A percentile compares a stretch with the other conserved stretches of the same genome.
Evolutionary conservation across 1,139 yeast species (phyloP).

Genomic region (Blastobotrys petasosporus): DNA sequence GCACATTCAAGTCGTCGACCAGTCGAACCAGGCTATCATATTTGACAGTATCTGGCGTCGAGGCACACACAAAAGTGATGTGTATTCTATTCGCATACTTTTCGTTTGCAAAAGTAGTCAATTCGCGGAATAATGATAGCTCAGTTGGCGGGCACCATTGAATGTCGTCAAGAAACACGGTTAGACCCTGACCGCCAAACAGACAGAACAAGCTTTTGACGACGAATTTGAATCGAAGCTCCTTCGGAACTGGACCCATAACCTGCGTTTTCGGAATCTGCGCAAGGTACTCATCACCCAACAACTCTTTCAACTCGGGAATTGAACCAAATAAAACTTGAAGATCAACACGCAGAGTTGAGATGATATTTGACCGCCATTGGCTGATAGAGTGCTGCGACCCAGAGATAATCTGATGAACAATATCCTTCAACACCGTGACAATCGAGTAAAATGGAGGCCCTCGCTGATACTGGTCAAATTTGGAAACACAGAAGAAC

Average conservation of each 20-base stretch:
- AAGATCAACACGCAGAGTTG: conserved; percentile 42
- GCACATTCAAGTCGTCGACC: conserved; percentile 26
- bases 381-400: conserved; percentile 36
- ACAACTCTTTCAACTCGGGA: conserved; percentile 43
- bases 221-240: conserved; percentile 41
- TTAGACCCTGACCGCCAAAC: conserved; percentile 42
- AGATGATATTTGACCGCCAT: conserved; percentile 43
- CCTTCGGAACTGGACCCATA: conserved; percentile 33
- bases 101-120: conserved; percentile 26
- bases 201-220: conserved; percentile 42
- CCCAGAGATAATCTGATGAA: conserved; percentile 42
- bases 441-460: conserved; percentile 33
- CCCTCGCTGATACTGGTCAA: conserved; percentile 35
- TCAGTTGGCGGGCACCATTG: conserved; percentile 40
- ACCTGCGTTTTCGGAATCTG: conserved; percentile 25
- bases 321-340: conserved; percentile 40
- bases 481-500: conserved; percentile 43
- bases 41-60: conserved; percentile 22
- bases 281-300: conserved; percentile 41
- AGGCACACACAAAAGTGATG: conserved; percentile 28
- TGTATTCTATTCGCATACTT: conserved; percentile 24
- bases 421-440: conserved; percentile 39
- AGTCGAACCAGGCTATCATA: conserved; percentile 19
- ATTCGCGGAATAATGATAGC: conserved; percentile 27
- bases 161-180: conserved; percentile 45